Evolutionary conservation across 306 rosid genomes (phyloP).

Genomic region (Neltuma alba): DNA sequence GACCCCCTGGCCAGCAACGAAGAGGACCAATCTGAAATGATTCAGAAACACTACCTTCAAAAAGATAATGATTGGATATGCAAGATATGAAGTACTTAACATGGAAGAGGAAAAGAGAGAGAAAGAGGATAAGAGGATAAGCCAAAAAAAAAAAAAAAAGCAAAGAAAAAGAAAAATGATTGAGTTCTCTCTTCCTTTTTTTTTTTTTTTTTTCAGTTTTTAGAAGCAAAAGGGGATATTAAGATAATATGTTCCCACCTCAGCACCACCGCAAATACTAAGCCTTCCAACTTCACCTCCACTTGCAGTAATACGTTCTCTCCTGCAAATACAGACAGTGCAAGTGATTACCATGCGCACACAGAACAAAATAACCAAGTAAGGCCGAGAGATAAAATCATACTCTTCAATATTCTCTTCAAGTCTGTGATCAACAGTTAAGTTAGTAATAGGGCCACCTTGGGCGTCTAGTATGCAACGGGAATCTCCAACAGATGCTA

Average conservation of each 20-base stretch:
- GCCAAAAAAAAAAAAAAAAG: too few relatives aligned
- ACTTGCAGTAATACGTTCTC: conserved; percentile 93
- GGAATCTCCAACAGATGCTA: conserved; percentile 97
- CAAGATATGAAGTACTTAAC: conserved; percentile 13
- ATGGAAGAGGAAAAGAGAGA: neutral
- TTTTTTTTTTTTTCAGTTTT: neutral
- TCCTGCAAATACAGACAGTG: conserved; percentile 50
- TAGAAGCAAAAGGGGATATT: neutral
- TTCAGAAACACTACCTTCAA: conserved; percentile 34
- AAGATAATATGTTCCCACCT: conserved; percentile 55
- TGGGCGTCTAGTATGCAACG: conserved; percentile 93
- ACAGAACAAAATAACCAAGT: conserved; percentile 16
- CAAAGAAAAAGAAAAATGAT: neutral
- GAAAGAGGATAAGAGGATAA: neutral
- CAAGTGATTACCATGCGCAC: conserved; percentile 26
- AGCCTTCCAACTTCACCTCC: conserved; percentile 99
- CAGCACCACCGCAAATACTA: conserved; percentile 88
- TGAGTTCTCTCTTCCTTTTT: neutral
- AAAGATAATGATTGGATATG: conserved; percentile 24
- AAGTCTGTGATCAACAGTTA: conserved; percentile 95
- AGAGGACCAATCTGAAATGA: conserved; percentile 90
- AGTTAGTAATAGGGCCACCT: conserved; percentile 76
- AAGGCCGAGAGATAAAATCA: conserved; percentile 27
- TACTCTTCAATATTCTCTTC: conserved; percentile 96
- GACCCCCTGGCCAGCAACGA: conserved; percentile 85